Evolutionary conservation across 2,329 filamentous ascomycete species (phyloP), one percentile per base, ranked within the genome.

Genomic region (Sporothrix sp.): DNA sequence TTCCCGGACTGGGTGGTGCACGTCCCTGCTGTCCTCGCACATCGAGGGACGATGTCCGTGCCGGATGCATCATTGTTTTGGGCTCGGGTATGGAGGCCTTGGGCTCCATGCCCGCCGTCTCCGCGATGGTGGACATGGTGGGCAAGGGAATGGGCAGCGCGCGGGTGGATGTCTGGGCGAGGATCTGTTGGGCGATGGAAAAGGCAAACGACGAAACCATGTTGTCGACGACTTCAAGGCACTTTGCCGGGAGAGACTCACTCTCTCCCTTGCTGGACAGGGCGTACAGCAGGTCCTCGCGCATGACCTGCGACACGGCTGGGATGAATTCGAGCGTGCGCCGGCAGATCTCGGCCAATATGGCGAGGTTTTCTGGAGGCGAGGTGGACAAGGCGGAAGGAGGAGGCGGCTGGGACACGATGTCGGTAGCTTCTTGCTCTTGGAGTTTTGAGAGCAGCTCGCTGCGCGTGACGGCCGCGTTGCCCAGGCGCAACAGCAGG

Each of bases 261-360:
- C 56, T 14, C 63, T 60, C 18, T 68, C 66, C 20, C n/a, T n/a
- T n/a, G n/a, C n/a, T n/a, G 67, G 71, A 64, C 13, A 67, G 63
- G 32, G 84, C 81, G n/a, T 76, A 72, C 42, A 80, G 68, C 2
- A 97, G 71, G 61, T 97, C 93, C 50, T 80, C 76, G 48, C 89
- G 79, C 69, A 97, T 81, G 20, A 89, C 80, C 48, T 86, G 80
- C 3, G 87, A 85, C 33, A 87, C 82, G 35, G 84, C 79, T 1
- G 87, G 84, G 33, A 97, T 84, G 59, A 96, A 97, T 55, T 87
- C 83, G 9, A 93, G 75, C 2, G 88, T 83, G 52, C 90, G 78
- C 54, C 82, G 81, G 62, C 89, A 95, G 25, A 96, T 80, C 61
- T 97, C 89, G 1, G 87, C 85, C n/a, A 96, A 75, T 55, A 89